A percentile compares a stretch with the other conserved stretches of the same genome.
These are phyloP conservation scores for Garcia nutans DNA, from an alignment of 345 rosid species.

Conservation along the genomic window DNA sequence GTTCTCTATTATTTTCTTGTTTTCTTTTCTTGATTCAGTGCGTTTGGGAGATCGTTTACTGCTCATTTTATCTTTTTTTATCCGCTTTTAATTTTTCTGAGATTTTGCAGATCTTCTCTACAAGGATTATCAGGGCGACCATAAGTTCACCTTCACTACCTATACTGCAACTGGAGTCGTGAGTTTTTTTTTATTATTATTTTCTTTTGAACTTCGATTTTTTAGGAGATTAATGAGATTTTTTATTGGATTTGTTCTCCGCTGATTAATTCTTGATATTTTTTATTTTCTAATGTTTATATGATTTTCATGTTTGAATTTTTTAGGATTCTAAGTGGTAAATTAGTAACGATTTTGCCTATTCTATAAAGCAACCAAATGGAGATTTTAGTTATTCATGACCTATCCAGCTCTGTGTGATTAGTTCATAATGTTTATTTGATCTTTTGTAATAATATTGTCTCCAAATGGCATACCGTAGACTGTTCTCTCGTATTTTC, in stretches of 20 bases:
- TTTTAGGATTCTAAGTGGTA: neutral
- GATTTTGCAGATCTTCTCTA: slow-evolving; percentile 71
- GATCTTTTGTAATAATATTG: too few relatives aligned
- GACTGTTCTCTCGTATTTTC: neutral
- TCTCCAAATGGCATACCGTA: too few relatives aligned
- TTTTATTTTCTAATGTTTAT: neutral
- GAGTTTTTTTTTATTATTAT: slow-evolving; percentile 33
- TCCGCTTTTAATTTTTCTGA: neutral
- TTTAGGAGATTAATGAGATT: neutral
- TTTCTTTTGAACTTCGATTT: neutral
- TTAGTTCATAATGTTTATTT: too few relatives aligned
- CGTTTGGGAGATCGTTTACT: neutral
- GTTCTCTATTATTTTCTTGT: slow-evolving; percentile 25
- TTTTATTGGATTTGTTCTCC: too few relatives aligned
- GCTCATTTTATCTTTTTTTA: neutral
- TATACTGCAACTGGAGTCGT: slow-evolving; percentile 73
- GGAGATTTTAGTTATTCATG: neutral
- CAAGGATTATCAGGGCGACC: slow-evolving; percentile 88
- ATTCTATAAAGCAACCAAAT: neutral
- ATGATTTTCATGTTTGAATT: neutral
- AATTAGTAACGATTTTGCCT: neutral
- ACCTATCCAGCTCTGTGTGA: neutral
- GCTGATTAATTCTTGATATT: too few relatives aligned
- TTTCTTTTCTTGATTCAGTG: neutral
- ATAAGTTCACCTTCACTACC: slow-evolving; percentile 83